phyloP scores from a whole-genome alignment of 2,329 filamentous ascomycete species.

The Fusarium subglutinans region DNA sequence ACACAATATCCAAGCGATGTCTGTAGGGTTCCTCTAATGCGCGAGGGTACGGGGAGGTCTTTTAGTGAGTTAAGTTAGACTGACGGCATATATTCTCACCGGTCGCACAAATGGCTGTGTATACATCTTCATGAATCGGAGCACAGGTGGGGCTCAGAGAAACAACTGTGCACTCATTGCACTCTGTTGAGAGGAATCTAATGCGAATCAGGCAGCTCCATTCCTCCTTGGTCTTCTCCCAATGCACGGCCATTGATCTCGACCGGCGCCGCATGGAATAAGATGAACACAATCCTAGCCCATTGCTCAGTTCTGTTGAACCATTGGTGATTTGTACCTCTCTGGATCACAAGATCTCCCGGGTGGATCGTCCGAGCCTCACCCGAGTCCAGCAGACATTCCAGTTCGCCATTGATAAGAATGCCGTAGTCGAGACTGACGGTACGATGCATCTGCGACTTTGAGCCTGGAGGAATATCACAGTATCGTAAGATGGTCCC shows the following conservation, averaged over 20 bases:
- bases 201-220: not conserved
- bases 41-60: not conserved
- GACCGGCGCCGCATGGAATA: not conserved
- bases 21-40: not conserved
- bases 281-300: constrained; percentile 1
- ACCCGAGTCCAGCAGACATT: constrained; percentile 10
- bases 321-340: constrained; percentile 20
- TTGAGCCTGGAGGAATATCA: not conserved
- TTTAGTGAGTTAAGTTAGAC: not conserved
- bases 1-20: not conserved
- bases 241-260: not conserved
- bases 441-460: constrained; percentile 17
- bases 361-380: not conserved
- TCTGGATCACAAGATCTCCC: constrained; percentile 5
- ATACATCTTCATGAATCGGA: too few relatives aligned
- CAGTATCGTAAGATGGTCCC: constrained; percentile 4
- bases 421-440: constrained; percentile 16
- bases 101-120: not conserved
- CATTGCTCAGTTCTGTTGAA: not conserved
- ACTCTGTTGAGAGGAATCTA: not conserved
- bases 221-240: not conserved
- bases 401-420: constrained; percentile 5
- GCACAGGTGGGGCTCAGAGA: rapidly evolving
- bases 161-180: too few relatives aligned
- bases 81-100: rapidly evolving